phyloP scores from a whole-genome alignment of 768 basidiomycete genomes.

The Boletus coccyginus region DNA sequence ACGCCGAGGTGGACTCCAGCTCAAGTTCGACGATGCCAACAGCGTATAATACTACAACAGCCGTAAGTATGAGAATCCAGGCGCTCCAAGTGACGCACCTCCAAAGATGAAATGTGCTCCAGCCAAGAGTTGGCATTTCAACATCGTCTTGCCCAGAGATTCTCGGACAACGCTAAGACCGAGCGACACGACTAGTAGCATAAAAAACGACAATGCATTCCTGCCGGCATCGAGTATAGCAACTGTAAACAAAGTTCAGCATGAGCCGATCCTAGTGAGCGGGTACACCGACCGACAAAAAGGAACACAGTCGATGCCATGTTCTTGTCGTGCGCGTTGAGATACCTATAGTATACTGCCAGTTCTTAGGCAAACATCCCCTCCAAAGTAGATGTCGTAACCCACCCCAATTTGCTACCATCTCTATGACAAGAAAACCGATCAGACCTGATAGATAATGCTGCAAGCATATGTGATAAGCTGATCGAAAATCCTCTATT shows the following conservation, averaged over 20 bases:
- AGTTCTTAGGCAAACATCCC: constrained; percentile 3
- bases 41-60: constrained; percentile 75
- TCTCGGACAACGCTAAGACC: constrained; percentile 92
- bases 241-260: constrained; percentile 43
- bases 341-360: constrained; percentile 87
- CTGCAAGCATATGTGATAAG: constrained; percentile 36
- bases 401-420: constrained; percentile 87
- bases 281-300: constrained; percentile 68
- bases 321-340: constrained; percentile 81
- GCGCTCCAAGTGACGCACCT: constrained; percentile 49
- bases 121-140: constrained; percentile 77
- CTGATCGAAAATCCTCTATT: neutral
- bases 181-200: constrained; percentile 88
- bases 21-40: constrained; percentile 93
- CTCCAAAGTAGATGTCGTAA: constrained; percentile 1
- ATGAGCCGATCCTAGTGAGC: neutral
- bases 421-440: constrained; percentile 86
- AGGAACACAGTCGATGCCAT: constrained; percentile 84
- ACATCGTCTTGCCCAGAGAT: constrained; percentile 80
- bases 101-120: constrained; percentile 90
- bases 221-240: constrained; percentile 94
- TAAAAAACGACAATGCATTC: constrained; percentile 93
- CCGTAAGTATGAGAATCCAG: constrained; percentile 3
- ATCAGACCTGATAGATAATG: constrained; percentile 91
- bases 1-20: constrained; percentile 84